phyloP scores from a whole-genome alignment of 305 asterid species.

The Solanum hybrid region DNA sequence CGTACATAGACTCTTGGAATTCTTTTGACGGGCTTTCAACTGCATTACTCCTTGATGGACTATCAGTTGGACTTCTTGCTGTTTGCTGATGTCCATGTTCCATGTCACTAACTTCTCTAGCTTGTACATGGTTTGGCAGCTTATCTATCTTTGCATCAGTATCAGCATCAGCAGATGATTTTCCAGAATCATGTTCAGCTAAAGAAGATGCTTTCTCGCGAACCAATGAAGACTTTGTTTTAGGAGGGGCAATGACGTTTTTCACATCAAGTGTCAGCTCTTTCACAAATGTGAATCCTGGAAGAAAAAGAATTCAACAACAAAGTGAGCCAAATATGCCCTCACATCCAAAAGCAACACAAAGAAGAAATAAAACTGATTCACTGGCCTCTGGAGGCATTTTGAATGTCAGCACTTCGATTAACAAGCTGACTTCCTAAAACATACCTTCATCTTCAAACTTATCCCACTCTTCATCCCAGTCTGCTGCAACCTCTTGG shows the following conservation, averaged over 20 bases:
- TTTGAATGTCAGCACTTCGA: neutral
- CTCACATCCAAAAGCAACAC: neutral
- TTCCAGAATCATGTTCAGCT: constrained; percentile 24
- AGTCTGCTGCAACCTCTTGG: constrained; percentile 86
- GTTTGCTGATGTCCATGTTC: constrained; percentile 11
- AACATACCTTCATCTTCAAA: constrained; percentile 88
- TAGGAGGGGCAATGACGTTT: constrained; percentile 73
- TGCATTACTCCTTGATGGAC: constrained; percentile 58
- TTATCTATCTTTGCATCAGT: constrained; percentile 41
- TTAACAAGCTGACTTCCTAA: neutral
- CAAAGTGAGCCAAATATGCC: constrained; percentile 1
- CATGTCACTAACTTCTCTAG: constrained; percentile 33
- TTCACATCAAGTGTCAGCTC: constrained; percentile 90
- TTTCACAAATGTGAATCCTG: constrained; percentile 72
- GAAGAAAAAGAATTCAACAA: constrained; percentile 1
- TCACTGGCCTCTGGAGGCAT: neutral
- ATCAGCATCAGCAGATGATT: constrained; percentile 33
- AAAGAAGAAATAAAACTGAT: neutral
- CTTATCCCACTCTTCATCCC: constrained; percentile 96
- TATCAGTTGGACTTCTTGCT: constrained; percentile 56
- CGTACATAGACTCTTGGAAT: constrained; percentile 30
- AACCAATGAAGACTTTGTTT: constrained; percentile 50
- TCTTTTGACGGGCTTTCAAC: constrained; percentile 50
- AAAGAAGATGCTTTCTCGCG: constrained; percentile 37
- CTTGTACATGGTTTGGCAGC: constrained; percentile 26